Percentiles rank a stretch among this genome's conserved stretches.
Evolutionary conservation across 805 yeast species (phyloP).

Genomic region (Jamesozyma jinghongensis): DNA sequence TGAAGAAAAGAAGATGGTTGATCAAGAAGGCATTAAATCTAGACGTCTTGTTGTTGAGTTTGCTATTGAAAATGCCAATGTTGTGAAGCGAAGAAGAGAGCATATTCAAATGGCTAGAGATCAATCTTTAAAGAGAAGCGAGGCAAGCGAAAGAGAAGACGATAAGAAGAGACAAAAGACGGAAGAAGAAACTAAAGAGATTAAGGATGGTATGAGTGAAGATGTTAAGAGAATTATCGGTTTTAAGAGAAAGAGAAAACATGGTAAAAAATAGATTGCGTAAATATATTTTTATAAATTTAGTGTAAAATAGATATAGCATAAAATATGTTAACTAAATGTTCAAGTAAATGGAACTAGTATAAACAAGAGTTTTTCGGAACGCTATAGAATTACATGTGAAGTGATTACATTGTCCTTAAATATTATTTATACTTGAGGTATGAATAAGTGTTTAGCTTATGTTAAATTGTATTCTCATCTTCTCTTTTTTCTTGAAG

Average conservation of each 20-base stretch:
- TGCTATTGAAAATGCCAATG: slow-evolving; percentile 92
- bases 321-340: not conserved
- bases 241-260: slow-evolving; percentile 55
- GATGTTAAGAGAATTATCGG: slow-evolving; percentile 58
- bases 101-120: slow-evolving; percentile 39
- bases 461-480: slow-evolving; percentile 3
- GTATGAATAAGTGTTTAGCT: not conserved
- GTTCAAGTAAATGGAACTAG: not conserved
- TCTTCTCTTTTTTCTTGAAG: slow-evolving; percentile 24
- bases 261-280: slow-evolving; percentile 31
- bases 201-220: slow-evolving; percentile 37
- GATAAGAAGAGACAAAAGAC: slow-evolving; percentile 13
- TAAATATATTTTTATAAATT: not conserved
- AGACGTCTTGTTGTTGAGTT: slow-evolving; percentile 87
- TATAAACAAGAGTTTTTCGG: too few species aligned
- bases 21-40: slow-evolving; percentile 45
- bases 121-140: slow-evolving; percentile 23
- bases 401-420: too few species aligned
- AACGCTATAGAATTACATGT: too few species aligned
- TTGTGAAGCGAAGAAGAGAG: slow-evolving; percentile 82
- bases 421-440: not conserved
- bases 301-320: not conserved
- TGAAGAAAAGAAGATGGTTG: slow-evolving; percentile 51
- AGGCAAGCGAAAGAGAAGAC: slow-evolving; percentile 15
- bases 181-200: slow-evolving; percentile 9